Percentiles rank a stretch among this genome's conserved stretches.
Conservation (phyloP, 306 rosid species). For the Vachellia collinsii region DNA sequence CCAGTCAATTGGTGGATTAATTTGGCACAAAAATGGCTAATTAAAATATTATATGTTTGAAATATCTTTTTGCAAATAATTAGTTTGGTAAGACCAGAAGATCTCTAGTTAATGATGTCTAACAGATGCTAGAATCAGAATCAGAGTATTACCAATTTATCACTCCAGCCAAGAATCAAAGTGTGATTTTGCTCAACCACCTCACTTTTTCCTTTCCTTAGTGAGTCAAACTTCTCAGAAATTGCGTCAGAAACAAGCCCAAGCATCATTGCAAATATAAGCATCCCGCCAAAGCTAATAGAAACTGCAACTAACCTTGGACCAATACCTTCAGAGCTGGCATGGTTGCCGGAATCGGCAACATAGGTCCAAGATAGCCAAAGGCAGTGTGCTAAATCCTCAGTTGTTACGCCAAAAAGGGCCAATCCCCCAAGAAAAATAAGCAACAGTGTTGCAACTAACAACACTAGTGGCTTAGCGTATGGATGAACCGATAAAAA, state of each 20-base stretch:
- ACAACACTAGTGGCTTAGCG: constrained; percentile 82
- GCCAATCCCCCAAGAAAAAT: constrained; percentile 84
- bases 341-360: constrained; percentile 90
- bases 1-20: neutral
- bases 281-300: constrained; percentile 95
- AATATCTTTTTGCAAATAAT: constrained; percentile 1
- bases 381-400: constrained; percentile 68
- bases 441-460: constrained; percentile 77
- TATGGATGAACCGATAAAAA: constrained; percentile 86
- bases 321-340: constrained; percentile 69
- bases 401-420: constrained; percentile 79
- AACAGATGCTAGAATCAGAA: constrained; percentile 18
- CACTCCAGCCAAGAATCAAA: constrained; percentile 95
- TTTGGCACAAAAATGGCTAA: constrained; percentile 10
- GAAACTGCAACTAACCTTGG: constrained; percentile 88
- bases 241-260: constrained; percentile 94
- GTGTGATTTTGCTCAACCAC: constrained; percentile 89
- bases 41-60: constrained; percentile 5
- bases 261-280: constrained; percentile 96
- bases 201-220: constrained; percentile 93
- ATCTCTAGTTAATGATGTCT: constrained; percentile 11
- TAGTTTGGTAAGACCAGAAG: neutral
- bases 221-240: constrained; percentile 86
- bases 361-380: constrained; percentile 93
- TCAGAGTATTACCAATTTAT: constrained; percentile 64